Evolutionary conservation across 2,329 filamentous ascomycete species (phyloP).

Genomic region (Tolypocladium tundrense): DNA sequence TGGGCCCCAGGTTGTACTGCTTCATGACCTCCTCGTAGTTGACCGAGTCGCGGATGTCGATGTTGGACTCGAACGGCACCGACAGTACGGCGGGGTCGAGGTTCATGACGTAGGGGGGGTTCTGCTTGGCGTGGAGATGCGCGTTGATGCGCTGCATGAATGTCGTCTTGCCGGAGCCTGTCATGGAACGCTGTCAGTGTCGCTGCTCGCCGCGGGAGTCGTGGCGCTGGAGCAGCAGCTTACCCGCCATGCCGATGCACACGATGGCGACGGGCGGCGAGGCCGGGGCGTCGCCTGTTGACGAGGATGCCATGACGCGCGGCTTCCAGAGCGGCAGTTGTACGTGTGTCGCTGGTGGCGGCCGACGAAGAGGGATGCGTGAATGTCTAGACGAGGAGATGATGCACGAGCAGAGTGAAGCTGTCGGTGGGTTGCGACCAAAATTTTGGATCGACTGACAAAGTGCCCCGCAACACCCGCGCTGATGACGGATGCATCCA

Average conservation of each 20-base stretch:
- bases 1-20: constrained; percentile 94
- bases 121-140: constrained; percentile 70
- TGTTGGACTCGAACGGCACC: constrained; percentile 92
- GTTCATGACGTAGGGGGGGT: constrained; percentile 90
- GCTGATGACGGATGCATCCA: background rate
- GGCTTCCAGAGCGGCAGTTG: background rate
- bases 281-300: constrained; percentile 13
- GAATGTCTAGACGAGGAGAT: background rate
- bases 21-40: constrained; percentile 99
- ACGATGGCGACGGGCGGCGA: constrained; percentile 50
- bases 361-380: background rate
- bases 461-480: background rate
- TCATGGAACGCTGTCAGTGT: background rate
- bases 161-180: constrained; percentile 95
- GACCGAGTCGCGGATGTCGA: constrained; percentile 96
- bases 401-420: background rate
- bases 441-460: background rate
- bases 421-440: background rate
- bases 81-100: constrained; percentile 90
- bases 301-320: constrained; percentile 21
- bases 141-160: constrained; percentile 99
- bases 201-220: background rate
- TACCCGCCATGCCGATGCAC: constrained; percentile 93
- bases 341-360: background rate
- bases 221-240: background rate